A percentile compares a stretch with the other conserved stretches of the same genome.
Conservation (phyloP, 1,139 yeast genomes). For the Saccharomyces uvarum region DNA sequence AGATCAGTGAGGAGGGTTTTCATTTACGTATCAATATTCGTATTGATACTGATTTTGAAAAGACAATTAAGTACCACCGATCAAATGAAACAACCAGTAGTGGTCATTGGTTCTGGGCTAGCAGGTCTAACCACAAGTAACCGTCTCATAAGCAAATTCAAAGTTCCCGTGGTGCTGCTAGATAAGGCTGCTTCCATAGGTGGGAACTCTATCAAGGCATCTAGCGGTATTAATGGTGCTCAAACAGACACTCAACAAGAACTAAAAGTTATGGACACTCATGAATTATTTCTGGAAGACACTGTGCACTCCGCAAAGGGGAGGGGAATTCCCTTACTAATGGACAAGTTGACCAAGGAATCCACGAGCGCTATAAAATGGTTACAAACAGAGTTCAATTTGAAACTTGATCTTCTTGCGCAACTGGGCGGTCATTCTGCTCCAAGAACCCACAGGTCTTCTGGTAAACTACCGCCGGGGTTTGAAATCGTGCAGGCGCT, state of each 20-base stretch:
- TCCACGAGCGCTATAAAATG: constrained; percentile 62
- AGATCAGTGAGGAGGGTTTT: constrained; percentile 2
- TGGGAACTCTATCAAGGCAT: constrained; percentile 76
- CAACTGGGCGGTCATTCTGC: constrained; percentile 69
- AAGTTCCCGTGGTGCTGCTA: constrained; percentile 49
- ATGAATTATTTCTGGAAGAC: constrained; percentile 53
- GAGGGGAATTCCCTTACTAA: constrained; percentile 45
- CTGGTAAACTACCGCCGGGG: constrained; percentile 66
- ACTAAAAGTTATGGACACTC: constrained; percentile 46
- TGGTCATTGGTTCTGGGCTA: constrained; percentile 73
- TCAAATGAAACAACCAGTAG: constrained; percentile 33
- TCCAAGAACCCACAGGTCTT: constrained; percentile 61
- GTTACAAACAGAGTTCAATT: constrained; percentile 55
- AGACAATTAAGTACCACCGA: background rate
- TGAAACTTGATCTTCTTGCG: constrained; percentile 57
- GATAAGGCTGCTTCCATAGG: constrained; percentile 63
- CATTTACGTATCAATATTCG: constrained; percentile 1
- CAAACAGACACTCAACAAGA: constrained; percentile 52
- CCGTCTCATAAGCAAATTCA: constrained; percentile 45
- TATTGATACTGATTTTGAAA: constrained; percentile 2
- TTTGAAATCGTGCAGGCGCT: constrained; percentile 65
- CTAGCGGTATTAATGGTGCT: constrained; percentile 78
- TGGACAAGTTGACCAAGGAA: constrained; percentile 31
- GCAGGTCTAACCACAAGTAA: constrained; percentile 74
- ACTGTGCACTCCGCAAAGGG: constrained; percentile 59